Base-by-base conservation (phyloP, 1,284 basidiomycete species). In the Apiotrichum siamense region DNA sequence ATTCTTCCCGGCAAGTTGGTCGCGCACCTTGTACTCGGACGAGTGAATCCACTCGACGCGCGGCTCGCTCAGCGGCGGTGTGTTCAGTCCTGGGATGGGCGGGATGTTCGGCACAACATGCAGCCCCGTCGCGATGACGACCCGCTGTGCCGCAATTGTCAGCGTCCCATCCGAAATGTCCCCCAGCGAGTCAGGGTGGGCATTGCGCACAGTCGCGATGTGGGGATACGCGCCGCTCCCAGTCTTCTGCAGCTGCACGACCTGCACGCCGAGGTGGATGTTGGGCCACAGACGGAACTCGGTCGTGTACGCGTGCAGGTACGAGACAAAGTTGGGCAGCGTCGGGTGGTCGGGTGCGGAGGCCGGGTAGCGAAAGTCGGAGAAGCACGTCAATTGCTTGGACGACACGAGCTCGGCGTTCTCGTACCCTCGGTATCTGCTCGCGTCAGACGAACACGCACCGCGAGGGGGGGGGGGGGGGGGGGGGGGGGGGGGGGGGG, bases 301-400 rank as follows among this genome's bases (percentile, higher is more conserved):
- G 1, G 67, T 53, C 23, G 75, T 73, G 62, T 84, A 85, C 21
- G 70, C 73, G 33, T 77, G 64, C 24, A 85, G 76, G 65, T 85
- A 84, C n/a, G 75, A 62, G 33, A 82, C 79, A 62, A 82, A 85
- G 66, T 81, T 65, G 17, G 63, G 62, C n/a, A 84, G 63, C 0
- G 79, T 79, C 23, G 83, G 73, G 61, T 85, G 82, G 64, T 84
- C 83, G 1, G 77, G 71, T 53, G 81, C 77, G 10, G 75, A 67
- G 24, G 79, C 64, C 2, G 66, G 67, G 47, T 67, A 70, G 41
- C 82, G 78, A 63, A 81, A 84, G 67, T 85, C 83, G 33, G 79
- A 80, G 68, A 83, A 85, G 50, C 77, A 77, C 2, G 83, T 84
- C 41, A 84, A 73, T 63, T 84, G 83, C 53, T 69, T 70, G 37